Evolutionary conservation across 1,284 basidiomycete genomes (phyloP).

Genomic region (Athelia sp.): DNA sequence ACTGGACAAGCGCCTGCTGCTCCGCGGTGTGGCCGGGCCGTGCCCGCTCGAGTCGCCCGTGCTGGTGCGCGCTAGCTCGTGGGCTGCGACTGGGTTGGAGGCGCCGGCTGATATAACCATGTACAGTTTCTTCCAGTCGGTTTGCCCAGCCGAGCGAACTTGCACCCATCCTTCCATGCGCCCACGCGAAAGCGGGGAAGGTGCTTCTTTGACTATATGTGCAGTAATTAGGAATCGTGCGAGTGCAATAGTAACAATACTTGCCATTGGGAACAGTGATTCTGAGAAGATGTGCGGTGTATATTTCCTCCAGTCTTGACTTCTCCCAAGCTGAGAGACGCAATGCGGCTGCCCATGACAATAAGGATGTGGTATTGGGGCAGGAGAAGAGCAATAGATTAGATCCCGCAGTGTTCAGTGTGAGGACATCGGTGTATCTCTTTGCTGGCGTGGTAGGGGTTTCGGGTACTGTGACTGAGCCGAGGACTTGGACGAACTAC

Average conservation of each 20-base stretch:
- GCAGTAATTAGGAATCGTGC: no score
- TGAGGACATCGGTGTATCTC: conserved; percentile 77
- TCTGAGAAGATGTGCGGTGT: conserved; percentile 90
- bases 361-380: conserved; percentile 62
- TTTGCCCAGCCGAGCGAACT: conserved; percentile 89
- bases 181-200: conserved; percentile 64
- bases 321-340: conserved; percentile 95
- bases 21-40: conserved; percentile 12
- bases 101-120: conserved; percentile 62
- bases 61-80: conserved; percentile 11
- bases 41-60: conserved; percentile 9
- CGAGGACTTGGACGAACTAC: conserved; percentile 70
- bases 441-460: conserved; percentile 41
- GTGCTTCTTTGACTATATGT: conserved; percentile 57
- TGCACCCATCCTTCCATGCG: conserved; percentile 92
- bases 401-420: conserved; percentile 91
- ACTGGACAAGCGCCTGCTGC: conserved; percentile 66
- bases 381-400: conserved; percentile 91
- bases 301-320: conserved; percentile 93
- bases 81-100: conserved; percentile 13
- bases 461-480: conserved; percentile 61
- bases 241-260: background rate
- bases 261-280: conserved; percentile 56
- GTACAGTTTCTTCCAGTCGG: conserved; percentile 95
- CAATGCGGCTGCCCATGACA: conserved; percentile 90